These are phyloP conservation scores for Annulohypoxylon bovei DNA, from an alignment of 495 filamentous ascomycete species.

Conservation along the genomic window DNA sequence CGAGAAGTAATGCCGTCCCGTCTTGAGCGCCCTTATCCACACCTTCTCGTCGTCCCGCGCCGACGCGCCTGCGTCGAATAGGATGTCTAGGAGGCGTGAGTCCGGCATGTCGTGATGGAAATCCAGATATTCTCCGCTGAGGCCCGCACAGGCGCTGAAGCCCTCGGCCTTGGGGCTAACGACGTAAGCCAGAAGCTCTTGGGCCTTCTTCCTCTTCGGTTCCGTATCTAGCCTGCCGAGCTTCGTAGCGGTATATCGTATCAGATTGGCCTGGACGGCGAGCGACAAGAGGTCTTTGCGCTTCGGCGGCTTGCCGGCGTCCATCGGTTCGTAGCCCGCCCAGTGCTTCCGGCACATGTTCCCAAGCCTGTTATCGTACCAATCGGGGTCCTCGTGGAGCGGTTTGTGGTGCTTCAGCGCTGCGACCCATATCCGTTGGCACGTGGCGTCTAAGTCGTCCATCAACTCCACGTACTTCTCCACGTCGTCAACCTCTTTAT, in stretches of 20 bases:
- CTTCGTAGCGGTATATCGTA: constrained; percentile 41
- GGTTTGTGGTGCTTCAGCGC: constrained; percentile 45
- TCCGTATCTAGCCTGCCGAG: constrained; percentile 25
- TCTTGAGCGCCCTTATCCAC: constrained; percentile 41
- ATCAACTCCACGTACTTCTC: constrained; percentile 39
- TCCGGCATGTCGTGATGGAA: constrained; percentile 51
- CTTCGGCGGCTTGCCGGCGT: constrained; percentile 47
- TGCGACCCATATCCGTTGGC: constrained; percentile 41
- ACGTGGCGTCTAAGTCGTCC: constrained; percentile 44
- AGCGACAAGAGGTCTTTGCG: constrained; percentile 46
- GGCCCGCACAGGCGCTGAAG: constrained; percentile 44
- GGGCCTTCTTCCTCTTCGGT: constrained; percentile 38
- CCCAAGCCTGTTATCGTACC: constrained; percentile 41
- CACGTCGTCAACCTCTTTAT: constrained; percentile 31
- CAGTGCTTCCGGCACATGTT: constrained; percentile 41
- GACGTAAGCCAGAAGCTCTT: constrained; percentile 41
- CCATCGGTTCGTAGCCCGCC: constrained; percentile 49
- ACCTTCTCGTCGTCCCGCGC: constrained; percentile 33
- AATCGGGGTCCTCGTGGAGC: constrained; percentile 47
- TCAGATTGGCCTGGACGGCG: constrained; percentile 44
- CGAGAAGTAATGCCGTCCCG: constrained; percentile 46
- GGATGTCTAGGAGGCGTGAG: constrained; percentile 37
- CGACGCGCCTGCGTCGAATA: constrained; percentile 40
- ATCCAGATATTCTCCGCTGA: constrained; percentile 45
- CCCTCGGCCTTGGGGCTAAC: constrained; percentile 46